phyloP scores from a whole-genome alignment of 495 filamentous ascomycete species.

The Annulohypoxylon stygium region DNA sequence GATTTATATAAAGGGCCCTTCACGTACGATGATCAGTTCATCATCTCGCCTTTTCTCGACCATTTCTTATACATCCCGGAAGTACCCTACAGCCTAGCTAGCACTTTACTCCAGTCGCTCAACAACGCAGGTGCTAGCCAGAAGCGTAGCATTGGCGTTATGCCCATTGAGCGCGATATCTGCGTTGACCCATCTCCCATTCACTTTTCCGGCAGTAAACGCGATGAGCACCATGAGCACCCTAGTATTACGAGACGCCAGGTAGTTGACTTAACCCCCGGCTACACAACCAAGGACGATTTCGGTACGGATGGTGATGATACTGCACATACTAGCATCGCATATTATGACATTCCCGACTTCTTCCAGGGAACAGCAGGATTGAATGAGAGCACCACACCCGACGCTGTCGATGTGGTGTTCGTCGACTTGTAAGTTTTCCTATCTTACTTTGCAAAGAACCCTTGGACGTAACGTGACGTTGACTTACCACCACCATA shows the following conservation, averaged over 20 bases:
- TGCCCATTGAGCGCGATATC: constrained; percentile 55
- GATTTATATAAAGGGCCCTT: constrained; percentile 87
- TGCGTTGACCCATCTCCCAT: constrained; percentile 57
- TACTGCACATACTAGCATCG: constrained; percentile 74
- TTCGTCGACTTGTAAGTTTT: constrained; percentile 82
- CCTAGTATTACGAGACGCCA: constrained; percentile 58
- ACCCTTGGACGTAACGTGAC: constrained; percentile 32
- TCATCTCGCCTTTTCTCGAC: constrained; percentile 83
- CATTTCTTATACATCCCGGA: constrained; percentile 76
- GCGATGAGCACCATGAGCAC: constrained; percentile 24
- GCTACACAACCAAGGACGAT: constrained; percentile 84
- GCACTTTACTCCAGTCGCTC: constrained; percentile 62
- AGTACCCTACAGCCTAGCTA: constrained; percentile 74
- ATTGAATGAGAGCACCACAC: constrained; percentile 58
- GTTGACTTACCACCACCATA: constrained; percentile 45
- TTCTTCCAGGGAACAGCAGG: constrained; percentile 71
- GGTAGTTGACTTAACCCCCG: constrained; percentile 63
- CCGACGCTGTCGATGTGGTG: constrained; percentile 77
- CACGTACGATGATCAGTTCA: constrained; percentile 81
- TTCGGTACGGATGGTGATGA: constrained; percentile 81
- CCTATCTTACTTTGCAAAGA: constrained; percentile 13
- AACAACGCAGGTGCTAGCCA: constrained; percentile 58
- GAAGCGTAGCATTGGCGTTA: constrained; percentile 55
- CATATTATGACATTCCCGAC: constrained; percentile 75
- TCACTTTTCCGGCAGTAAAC: constrained; percentile 30